Evolutionary conservation across 306 rosid species (phyloP).

Genomic region (Sindora glabra): DNA sequence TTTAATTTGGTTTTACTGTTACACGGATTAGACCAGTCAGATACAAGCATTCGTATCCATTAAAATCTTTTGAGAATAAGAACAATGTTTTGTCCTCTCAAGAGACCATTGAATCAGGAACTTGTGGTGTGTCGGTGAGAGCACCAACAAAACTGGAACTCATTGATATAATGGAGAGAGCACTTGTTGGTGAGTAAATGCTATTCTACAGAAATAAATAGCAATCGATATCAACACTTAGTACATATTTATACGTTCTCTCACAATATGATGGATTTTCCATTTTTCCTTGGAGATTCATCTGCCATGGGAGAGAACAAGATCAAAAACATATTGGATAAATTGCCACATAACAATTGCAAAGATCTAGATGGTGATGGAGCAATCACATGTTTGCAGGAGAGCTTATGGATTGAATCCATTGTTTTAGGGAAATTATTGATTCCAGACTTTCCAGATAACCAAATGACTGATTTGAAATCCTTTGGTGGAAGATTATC

Average conservation of each 20-base stretch:
- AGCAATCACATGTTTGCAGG: slow-evolving; percentile 49
- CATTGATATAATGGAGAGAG: slow-evolving; percentile 21
- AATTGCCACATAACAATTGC: slow-evolving; percentile 36
- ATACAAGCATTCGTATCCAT: slow-evolving; percentile 55
- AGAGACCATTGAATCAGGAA: slow-evolving; percentile 31
- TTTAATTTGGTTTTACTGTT: slow-evolving; percentile 11
- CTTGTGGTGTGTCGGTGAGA: slow-evolving; percentile 21
- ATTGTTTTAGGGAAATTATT: slow-evolving; percentile 41
- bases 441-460: slow-evolving; percentile 53
- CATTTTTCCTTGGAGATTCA: slow-evolving; percentile 37
- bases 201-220: background rate
- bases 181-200: slow-evolving; percentile 34
- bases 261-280: background rate
- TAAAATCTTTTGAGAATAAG: slow-evolving; percentile 12
- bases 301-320: slow-evolving; percentile 26
- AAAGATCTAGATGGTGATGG: slow-evolving; percentile 62
- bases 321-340: slow-evolving; percentile 35
- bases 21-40: slow-evolving; percentile 37
- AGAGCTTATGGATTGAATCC: slow-evolving; percentile 60
- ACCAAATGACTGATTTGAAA: slow-evolving; percentile 31
- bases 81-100: slow-evolving; percentile 37
- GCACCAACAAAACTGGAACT: slow-evolving; percentile 20
- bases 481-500: slow-evolving; percentile 29
- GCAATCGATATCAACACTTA: background rate
- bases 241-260: background rate